Base-by-base conservation (phyloP, 768 basidiomycete genomes). In the Scleroderma citrinum region DNA sequence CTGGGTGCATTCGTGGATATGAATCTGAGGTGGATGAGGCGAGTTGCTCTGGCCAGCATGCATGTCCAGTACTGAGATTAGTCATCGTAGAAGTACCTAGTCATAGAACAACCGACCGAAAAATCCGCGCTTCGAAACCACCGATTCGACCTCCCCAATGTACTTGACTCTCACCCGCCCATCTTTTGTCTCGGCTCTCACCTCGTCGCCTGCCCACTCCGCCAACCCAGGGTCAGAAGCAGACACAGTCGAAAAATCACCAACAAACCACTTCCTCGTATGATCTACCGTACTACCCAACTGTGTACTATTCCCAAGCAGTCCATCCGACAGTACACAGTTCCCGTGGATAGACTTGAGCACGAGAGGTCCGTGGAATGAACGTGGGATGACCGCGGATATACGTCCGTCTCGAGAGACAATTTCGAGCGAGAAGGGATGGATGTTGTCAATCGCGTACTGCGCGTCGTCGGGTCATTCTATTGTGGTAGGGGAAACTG, bases 201-300 rank as follows among this genome's bases (percentile, higher is more conserved):
- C 41, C 54, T 74, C 70, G 46, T 76, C 74, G 8, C 72, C 71
- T 19, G 52, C 43, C 73, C 72, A 74, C n/a, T 62, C 57, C 2
- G 55, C 52, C 5, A 53, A 47, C 34, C 59, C 59, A n/a, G 26
- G 8, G 8, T 8, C 8, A 8, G 26, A 8, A 29, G n/a, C n/a
- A n/a, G 60, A 48, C 55, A 54, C 65, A 23, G 56, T 57, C 5
- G 67, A 56, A 35, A 71, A 66, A 32, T 73, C 71, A 13, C 75
- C 75, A 16, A 75, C 56, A 55, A 75, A 74, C 49, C 67, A 70
- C n/a, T 64, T 64, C 21, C 59, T 61, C 14, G 61, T 67, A 19
- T 54, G 37, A 21, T 69, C 60, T 3, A 57, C 60, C 40, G 70
- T 70, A n/a, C 61, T 70, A n/a, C 61, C 61, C 48, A 71, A 67